These are phyloP conservation scores for Cryptosporidium sp. DNA, from an alignment of 169 alveolate species.

Conservation along the genomic window DNA sequence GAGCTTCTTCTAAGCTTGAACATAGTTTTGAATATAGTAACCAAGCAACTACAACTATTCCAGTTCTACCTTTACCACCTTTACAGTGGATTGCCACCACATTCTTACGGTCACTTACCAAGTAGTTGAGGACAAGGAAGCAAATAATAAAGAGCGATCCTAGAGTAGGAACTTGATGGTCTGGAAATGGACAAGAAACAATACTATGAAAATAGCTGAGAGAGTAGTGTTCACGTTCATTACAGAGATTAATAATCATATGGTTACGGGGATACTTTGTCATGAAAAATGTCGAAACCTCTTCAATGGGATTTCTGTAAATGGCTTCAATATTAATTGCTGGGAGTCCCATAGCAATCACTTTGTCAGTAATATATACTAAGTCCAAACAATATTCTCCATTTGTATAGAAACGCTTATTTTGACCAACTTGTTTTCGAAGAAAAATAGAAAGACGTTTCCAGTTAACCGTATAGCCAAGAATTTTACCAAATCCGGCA, in stretches of 20 bases:
- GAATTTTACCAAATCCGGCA: conserved; percentile 54
- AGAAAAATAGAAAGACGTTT: conserved; percentile 41
- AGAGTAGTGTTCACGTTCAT: conserved; percentile 81
- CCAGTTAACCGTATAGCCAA: conserved; percentile 16
- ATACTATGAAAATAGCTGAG: conserved; percentile 70
- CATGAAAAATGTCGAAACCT: conserved; percentile 85
- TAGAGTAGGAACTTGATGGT: conserved; percentile 86
- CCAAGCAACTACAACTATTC: conserved; percentile 89
- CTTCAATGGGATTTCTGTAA: conserved; percentile 89
- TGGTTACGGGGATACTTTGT: conserved; percentile 84
- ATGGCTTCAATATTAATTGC: conserved; percentile 85
- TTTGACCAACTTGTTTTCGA: conserved; percentile 69
- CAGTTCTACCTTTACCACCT: conserved; percentile 95
- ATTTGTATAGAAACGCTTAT: conserved; percentile 45
- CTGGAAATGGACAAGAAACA: conserved; percentile 85
- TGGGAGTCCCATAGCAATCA: conserved; percentile 94
- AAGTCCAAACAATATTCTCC: conserved; percentile 83
- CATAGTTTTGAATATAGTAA: conserved; percentile 79
- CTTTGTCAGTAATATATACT: conserved; percentile 87
- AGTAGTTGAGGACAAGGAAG: conserved; percentile 81
- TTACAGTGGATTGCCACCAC: conserved; percentile 91
- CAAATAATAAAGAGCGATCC: conserved; percentile 83
- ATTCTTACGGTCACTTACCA: conserved; percentile 78
- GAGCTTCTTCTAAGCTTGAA: conserved; percentile 78
- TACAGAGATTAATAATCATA: conserved; percentile 88